These are phyloP conservation scores for Candida ovalis DNA, from an alignment of 805 yeast species.

Conservation along the genomic window DNA sequence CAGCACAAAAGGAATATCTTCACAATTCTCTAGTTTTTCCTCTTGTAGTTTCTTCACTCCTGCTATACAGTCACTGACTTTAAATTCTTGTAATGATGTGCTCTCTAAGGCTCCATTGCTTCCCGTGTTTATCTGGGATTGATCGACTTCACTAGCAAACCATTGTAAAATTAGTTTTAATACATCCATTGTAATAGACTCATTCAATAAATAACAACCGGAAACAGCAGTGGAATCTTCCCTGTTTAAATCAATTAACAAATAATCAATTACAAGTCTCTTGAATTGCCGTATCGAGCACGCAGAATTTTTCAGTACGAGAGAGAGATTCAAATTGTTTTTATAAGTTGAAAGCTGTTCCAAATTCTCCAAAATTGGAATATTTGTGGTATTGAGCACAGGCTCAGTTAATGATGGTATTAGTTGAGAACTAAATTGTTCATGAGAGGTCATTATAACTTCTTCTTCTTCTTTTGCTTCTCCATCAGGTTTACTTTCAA, in stretches of 20 bases:
- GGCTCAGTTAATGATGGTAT: slow-evolving; percentile 10
- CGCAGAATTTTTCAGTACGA: slow-evolving; percentile 8
- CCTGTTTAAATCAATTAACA: not conserved
- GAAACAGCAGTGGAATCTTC: not conserved
- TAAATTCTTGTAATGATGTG: not conserved
- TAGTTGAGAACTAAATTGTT: slow-evolving; percentile 11
- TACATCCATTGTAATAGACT: not conserved
- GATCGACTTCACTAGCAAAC: not conserved
- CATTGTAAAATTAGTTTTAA: not conserved
- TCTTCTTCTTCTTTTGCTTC: not conserved
- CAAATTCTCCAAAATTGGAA: slow-evolving; percentile 10
- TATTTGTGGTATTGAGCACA: slow-evolving; percentile 5
- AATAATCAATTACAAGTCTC: not conserved
- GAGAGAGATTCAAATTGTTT: slow-evolving; percentile 1
- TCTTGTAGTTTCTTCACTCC: not conserved
- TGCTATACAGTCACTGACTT: not conserved
- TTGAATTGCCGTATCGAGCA: slow-evolving; percentile 1
- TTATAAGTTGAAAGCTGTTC: not conserved
- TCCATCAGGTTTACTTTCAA: slow-evolving; percentile 6
- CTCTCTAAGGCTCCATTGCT: not conserved
- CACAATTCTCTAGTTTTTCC: not conserved
- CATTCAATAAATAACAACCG: not conserved
- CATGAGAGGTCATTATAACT: slow-evolving; percentile 1
- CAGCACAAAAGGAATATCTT: slow-evolving; percentile 1
- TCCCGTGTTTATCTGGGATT: not conserved